A percentile compares a stretch with the other conserved stretches of the same genome.
Evolutionary conservation across 2,329 filamentous ascomycete genomes (phyloP).

Genomic region (Erysiphe pulchra): DNA sequence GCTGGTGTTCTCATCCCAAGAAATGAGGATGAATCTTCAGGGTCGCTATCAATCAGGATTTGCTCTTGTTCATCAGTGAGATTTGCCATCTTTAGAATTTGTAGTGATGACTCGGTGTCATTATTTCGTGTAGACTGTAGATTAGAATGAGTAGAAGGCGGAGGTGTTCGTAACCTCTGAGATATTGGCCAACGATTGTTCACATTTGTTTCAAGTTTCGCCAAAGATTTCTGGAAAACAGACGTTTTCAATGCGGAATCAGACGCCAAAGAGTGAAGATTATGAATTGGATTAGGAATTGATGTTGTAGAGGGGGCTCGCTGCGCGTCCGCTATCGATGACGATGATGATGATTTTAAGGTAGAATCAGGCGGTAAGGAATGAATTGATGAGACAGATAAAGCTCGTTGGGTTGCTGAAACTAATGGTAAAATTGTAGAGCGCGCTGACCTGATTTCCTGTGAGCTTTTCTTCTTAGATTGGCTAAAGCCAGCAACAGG

Average conservation of each 20-base stretch:
- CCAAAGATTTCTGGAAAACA: conserved; percentile 34
- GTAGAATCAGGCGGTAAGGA: no score
- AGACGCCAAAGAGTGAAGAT: conserved; percentile 31
- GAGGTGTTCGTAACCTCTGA: conserved; percentile 52
- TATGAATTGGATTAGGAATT: conserved; percentile 39
- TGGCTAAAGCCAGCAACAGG: conserved; percentile 15
- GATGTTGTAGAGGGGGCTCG: conserved; percentile 41
- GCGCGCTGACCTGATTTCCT: conserved; percentile 37
- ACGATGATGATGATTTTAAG: conserved; percentile 29
- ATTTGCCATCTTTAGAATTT: conserved; percentile 5
- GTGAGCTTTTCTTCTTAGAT: conserved; percentile 38
- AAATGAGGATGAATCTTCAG: conserved; percentile 8
- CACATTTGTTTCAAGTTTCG: conserved; percentile 24
- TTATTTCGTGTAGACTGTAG: conserved; percentile 15
- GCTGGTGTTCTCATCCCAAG: conserved; percentile 31
- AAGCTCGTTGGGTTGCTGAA: conserved; percentile 25
- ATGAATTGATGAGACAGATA: neutral
- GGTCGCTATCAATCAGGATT: conserved; percentile 6
- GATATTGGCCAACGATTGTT: conserved; percentile 52
- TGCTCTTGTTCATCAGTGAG: conserved; percentile 13
- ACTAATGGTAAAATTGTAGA: conserved; percentile 30
- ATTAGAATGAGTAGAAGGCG: conserved; percentile 25
- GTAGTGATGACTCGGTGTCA: conserved; percentile 18
- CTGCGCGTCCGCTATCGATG: conserved; percentile 18
- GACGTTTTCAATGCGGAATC: conserved; percentile 36